Evolutionary conservation across 148 eudicot species (phyloP).

Genomic region (Chenopodium formosanum): DNA sequence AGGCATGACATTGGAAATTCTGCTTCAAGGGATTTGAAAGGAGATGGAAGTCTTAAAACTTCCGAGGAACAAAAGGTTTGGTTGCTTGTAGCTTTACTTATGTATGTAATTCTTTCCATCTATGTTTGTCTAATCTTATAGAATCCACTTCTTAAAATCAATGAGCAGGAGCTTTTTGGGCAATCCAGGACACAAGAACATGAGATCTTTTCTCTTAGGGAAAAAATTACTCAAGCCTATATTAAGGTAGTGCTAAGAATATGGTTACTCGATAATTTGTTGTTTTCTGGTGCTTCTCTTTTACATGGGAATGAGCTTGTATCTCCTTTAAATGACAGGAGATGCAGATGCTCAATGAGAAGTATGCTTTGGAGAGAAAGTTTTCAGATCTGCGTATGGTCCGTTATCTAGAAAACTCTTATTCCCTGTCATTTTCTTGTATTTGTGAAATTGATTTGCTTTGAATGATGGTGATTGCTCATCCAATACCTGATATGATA

Average conservation of each 20-base stretch:
- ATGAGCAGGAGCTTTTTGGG: slow-evolving; percentile 57
- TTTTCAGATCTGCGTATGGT: slow-evolving; percentile 85
- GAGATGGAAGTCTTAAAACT: slow-evolving; percentile 31
- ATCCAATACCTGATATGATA: slow-evolving; percentile 30
- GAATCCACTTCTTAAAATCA: slow-evolving; percentile 18
- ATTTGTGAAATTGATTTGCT: slow-evolving; percentile 3
- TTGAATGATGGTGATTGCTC: slow-evolving; percentile 3
- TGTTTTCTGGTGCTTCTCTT: slow-evolving; percentile 17
- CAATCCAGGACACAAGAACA: slow-evolving; percentile 53
- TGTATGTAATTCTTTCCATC: not conserved
- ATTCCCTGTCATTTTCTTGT: slow-evolving; percentile 19
- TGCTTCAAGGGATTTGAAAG: slow-evolving; percentile 41
- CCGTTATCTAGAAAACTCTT: slow-evolving; percentile 29
- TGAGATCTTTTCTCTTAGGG: slow-evolving; percentile 56
- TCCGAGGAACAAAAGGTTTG: slow-evolving; percentile 48
- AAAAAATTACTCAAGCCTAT: slow-evolving; percentile 67
- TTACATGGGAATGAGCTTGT: slow-evolving; percentile 8
- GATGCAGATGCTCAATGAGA: slow-evolving; percentile 75
- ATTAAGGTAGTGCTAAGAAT: slow-evolving; percentile 45
- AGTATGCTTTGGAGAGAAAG: slow-evolving; percentile 67
- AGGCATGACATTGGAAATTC: slow-evolving; percentile 41
- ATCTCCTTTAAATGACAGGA: slow-evolving; percentile 49
- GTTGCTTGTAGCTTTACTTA: slow-evolving; percentile 35
- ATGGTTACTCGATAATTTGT: not conserved
- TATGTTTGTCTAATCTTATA: slow-evolving; percentile 3